Percentiles rank a stretch among this genome's conserved stretches.
Conservation (phyloP, 441 rosid species). For the Theobroma grandiflorum region DNA sequence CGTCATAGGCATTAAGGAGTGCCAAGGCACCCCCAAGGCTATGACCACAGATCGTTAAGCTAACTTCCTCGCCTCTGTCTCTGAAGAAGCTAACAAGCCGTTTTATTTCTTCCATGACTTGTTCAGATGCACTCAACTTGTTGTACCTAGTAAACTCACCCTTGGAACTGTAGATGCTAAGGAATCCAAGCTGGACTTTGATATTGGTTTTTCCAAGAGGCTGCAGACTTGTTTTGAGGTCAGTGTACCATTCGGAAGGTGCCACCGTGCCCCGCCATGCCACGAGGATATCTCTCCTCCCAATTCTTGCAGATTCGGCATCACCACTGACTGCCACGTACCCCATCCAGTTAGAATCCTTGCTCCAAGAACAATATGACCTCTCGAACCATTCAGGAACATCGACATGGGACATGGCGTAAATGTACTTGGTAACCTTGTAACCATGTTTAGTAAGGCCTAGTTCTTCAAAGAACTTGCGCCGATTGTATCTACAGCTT, state of each 20-base stretch:
- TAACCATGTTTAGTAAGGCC: constrained; percentile 42
- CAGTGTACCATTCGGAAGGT: constrained; percentile 76
- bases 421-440: constrained; percentile 37
- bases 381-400: constrained; percentile 49
- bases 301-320: constrained; percentile 62
- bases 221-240: constrained; percentile 57
- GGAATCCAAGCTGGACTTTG: constrained; percentile 71
- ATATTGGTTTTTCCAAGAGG: constrained; percentile 37
- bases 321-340: constrained; percentile 53
- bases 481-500: constrained; percentile 41
- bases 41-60: constrained; percentile 65
- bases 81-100: constrained; percentile 39
- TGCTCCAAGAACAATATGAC: constrained; percentile 51
- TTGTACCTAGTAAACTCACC: constrained; percentile 62
- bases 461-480: constrained; percentile 34
- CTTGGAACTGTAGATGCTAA: constrained; percentile 64
- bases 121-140: constrained; percentile 73
- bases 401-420: constrained; percentile 48
- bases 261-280: constrained; percentile 88
- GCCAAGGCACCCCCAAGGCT: constrained; percentile 71
- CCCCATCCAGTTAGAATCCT: constrained; percentile 54
- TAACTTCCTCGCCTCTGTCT: constrained; percentile 52
- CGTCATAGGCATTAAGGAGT: constrained; percentile 64
- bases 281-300: constrained; percentile 74
- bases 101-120: constrained; percentile 64